Evolutionary conservation across 495 filamentous ascomycete genomes (phyloP), one percentile per base, ranked within the genome.

Genomic region (Hypoxylon cercidicola): DNA sequence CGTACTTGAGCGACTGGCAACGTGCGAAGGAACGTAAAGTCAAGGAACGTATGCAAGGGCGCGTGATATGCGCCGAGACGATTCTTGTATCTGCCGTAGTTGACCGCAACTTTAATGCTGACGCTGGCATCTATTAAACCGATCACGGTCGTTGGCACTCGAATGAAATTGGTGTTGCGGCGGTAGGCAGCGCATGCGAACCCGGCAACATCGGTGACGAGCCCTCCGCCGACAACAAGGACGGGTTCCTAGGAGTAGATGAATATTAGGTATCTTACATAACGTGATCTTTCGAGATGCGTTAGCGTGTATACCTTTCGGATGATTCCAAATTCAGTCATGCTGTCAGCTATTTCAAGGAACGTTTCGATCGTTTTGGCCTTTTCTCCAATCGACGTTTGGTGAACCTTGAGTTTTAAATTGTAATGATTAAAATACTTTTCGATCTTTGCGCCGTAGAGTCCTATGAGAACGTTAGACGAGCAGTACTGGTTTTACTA

Each of bases 111-210:
- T 62, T 87, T 88, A 72, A 89, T 88, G 35, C 80, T 84, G 41
- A 89, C 87, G 2, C 82, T 86, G 3, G 87, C 87, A 68, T 89
- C 87, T 55, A 89, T 89, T 52, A 89, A 73, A 23, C 87, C 87
- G 68, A 89, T 88, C 55, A 88, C 80, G 0, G 87, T 89, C 4
- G 87, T 89, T 5, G 87, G 87, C 32, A 89, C 74, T 30, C 82
- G 79, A 75, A 85, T 85, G 76, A 79, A 85, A 55, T 82, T 82
- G 40, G 83, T 84, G 60, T 80, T 82, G 55, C 82, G 75, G 39
- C 82, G 76, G 67, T 86, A 86, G 4, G 83, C 75, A 37, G 82
- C 81, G 71, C 83, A 86, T 9, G 87, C 87, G 70, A 88, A 89
- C 80, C 87, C 87, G 69, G 84, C 85, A 74, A 88, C 85, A 72